These are phyloP conservation scores for Mycena venus DNA, from an alignment of 768 basidiomycete genomes.

Conservation along the genomic window DNA sequence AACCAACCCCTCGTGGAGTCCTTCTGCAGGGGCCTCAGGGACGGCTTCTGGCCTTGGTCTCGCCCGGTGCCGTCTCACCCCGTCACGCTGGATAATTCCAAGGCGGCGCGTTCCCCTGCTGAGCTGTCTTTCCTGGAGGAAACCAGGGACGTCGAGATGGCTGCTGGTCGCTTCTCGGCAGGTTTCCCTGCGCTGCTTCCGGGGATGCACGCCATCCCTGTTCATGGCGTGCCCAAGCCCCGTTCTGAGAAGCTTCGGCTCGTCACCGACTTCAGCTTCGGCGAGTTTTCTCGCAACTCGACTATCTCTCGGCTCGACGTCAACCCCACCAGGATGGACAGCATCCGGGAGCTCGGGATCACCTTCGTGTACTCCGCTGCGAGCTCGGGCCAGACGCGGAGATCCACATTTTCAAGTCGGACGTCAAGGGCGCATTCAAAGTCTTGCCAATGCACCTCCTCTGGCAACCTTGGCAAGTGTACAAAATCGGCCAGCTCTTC, in stretches of 20 bases:
- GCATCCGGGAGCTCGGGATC: constrained; percentile 27
- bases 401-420: constrained; percentile 48
- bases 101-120: background rate
- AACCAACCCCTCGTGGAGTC: constrained; percentile 52
- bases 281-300: constrained; percentile 42
- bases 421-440: constrained; percentile 52
- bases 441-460: constrained; percentile 50
- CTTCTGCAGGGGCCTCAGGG: constrained; percentile 36
- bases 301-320: constrained; percentile 31
- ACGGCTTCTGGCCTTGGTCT: constrained; percentile 58
- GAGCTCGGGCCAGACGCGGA: background rate
- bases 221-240: constrained; percentile 51
- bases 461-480: constrained; percentile 58
- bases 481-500: constrained; percentile 32
- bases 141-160: constrained; percentile 38
- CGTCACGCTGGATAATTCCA: constrained; percentile 27
- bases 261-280: constrained; percentile 52
- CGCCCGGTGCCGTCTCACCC: constrained; percentile 32
- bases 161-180: constrained; percentile 27
- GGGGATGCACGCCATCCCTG: constrained; percentile 51
- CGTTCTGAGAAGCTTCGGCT: constrained; percentile 46
- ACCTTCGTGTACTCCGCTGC: background rate
- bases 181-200: constrained; percentile 44
- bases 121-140: constrained; percentile 32
- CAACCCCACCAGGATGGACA: constrained; percentile 32